Evolutionary conservation across 2,329 filamentous ascomycete genomes (phyloP).

Genomic region (Colletotrichum salicis): DNA sequence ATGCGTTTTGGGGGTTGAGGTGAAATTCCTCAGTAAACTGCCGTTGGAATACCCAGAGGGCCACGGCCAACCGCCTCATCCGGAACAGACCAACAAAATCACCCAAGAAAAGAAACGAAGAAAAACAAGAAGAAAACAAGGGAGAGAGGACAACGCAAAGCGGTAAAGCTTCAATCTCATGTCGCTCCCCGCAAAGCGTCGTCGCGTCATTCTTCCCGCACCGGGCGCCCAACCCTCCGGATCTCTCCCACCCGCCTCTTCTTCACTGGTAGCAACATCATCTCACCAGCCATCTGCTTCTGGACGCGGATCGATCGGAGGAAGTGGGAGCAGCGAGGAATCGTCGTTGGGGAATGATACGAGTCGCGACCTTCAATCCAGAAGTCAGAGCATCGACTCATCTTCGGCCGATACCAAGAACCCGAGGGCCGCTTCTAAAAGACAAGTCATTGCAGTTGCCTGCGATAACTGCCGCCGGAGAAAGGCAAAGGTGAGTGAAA

Average conservation of each 20-base stretch:
- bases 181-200: constrained; percentile 30
- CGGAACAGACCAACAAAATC: neutral
- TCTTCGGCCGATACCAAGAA: constrained; percentile 20
- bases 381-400: constrained; percentile 26
- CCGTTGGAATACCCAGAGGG: neutral
- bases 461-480: constrained; percentile 31
- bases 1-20: neutral
- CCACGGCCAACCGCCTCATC: neutral
- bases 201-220: constrained; percentile 29
- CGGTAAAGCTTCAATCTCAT: neutral
- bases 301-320: neutral
- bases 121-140: neutral
- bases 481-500: constrained; percentile 30
- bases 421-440: constrained; percentile 17
- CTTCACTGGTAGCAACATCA: neutral
- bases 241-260: neutral
- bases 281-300: neutral
- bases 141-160: neutral
- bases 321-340: neutral
- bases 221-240: constrained; percentile 5
- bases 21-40: neutral
- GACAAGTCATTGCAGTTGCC: constrained; percentile 33
- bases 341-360: neutral
- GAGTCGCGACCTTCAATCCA: neutral
- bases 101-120: neutral